Percentiles rank a stretch among this genome's conserved stretches.
These are phyloP conservation scores for Scleroderma citrinum DNA, from an alignment of 768 basidiomycete genomes.

Conservation along the genomic window DNA sequence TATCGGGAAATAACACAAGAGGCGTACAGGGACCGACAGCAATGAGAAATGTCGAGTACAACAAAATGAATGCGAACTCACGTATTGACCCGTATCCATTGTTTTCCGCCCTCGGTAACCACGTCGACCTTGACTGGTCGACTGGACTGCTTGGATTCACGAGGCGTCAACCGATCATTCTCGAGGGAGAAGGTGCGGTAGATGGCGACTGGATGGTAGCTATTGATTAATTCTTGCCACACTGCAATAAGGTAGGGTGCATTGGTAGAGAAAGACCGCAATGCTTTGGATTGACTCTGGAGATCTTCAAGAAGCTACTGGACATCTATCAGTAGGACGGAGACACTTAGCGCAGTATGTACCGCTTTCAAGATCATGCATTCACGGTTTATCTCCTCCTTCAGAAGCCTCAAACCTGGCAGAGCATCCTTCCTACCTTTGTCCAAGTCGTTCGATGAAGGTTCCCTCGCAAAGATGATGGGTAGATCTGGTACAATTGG, in stretches of 20 bases:
- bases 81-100: constrained; percentile 89
- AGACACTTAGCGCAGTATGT: not conserved
- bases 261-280: constrained; percentile 62
- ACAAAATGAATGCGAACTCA: constrained; percentile 35
- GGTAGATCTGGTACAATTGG: constrained; percentile 21
- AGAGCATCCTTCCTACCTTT: constrained; percentile 17
- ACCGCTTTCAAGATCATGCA: constrained; percentile 38
- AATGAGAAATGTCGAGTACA: too few relatives aligned
- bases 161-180: not conserved
- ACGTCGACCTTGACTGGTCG: constrained; percentile 68
- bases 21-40: not conserved
- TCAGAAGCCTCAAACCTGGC: constrained; percentile 36
- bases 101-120: constrained; percentile 64
- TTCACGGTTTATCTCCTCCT: constrained; percentile 40
- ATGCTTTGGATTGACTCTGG: constrained; percentile 29
- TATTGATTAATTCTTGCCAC: constrained; percentile 70
- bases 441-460: not conserved
- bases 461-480: constrained; percentile 29
- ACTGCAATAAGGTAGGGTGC: constrained; percentile 77
- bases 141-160: not conserved
- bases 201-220: constrained; percentile 53
- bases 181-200: constrained; percentile 43
- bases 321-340: not conserved
- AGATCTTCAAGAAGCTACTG: constrained; percentile 49
- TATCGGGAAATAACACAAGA: too few relatives aligned